Evolutionary conservation across 306 rosid genomes (phyloP).

Genomic region (Dalbergia cultrata): DNA sequence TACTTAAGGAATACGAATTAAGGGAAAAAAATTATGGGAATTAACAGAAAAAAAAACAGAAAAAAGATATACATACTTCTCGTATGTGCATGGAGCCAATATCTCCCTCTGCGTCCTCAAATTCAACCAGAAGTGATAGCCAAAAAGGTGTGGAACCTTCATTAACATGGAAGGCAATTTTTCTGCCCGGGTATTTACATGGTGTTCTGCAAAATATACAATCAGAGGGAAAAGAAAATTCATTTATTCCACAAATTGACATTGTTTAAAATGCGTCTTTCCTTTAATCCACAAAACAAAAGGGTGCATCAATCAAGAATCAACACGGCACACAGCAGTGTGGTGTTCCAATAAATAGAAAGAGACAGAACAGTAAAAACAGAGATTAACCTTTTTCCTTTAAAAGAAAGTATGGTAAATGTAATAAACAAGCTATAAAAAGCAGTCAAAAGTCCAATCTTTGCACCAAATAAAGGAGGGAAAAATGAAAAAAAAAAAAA

Average conservation of each 20-base stretch:
- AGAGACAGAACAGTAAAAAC: slow-evolving; percentile 18
- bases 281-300: slow-evolving; percentile 41
- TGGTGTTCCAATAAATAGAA: slow-evolving; percentile 36
- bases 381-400: slow-evolving; percentile 31
- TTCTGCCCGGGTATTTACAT: slow-evolving; percentile 80
- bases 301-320: slow-evolving; percentile 25
- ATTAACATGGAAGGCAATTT: slow-evolving; percentile 82
- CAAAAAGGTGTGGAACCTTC: slow-evolving; percentile 94
- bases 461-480: slow-evolving; percentile 16
- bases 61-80: slow-evolving; percentile 56
- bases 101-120: slow-evolving; percentile 95
- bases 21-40: background rate
- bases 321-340: background rate
- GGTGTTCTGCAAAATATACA: slow-evolving; percentile 61
- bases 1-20: background rate
- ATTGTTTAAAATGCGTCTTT: slow-evolving; percentile 27
- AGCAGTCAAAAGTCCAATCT: slow-evolving; percentile 41
- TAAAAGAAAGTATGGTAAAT: slow-evolving; percentile 13
- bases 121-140: slow-evolving; percentile 85
- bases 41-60: background rate
- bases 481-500: background rate
- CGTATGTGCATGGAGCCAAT: slow-evolving; percentile 81
- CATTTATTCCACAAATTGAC: slow-evolving; percentile 25
- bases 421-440: background rate
- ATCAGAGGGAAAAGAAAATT: slow-evolving; percentile 10